A percentile compares a stretch with the other conserved stretches of the same genome.
phyloP scores from a whole-genome alignment of 148 eudicot species.

The Hydrangea macrophylla region DNA sequence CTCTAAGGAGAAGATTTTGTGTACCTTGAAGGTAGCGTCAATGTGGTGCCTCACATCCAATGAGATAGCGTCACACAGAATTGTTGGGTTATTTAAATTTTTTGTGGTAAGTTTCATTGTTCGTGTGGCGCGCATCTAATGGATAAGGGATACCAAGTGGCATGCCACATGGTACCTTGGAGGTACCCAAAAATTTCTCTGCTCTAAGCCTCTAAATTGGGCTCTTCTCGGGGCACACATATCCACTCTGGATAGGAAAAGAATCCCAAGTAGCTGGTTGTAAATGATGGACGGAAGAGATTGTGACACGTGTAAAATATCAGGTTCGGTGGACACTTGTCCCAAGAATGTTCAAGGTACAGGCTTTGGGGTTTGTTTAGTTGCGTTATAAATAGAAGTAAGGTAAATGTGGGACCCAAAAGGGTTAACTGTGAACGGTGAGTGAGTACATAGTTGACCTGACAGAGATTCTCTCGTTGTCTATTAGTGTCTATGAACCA shows the following conservation, averaged over 20 bases:
- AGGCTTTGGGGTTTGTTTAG: background rate
- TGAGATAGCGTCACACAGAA: too few relatives aligned
- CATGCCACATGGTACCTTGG: too few relatives aligned
- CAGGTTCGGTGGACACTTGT: background rate
- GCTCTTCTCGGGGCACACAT: background rate
- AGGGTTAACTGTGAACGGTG: too few relatives aligned
- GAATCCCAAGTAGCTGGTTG: background rate
- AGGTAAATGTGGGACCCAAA: background rate
- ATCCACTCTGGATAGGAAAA: background rate
- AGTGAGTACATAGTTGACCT: background rate
- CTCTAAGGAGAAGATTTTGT: too few relatives aligned
- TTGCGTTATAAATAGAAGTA: background rate
- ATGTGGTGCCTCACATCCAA: too few relatives aligned
- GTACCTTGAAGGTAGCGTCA: too few relatives aligned
- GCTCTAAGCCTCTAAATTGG: too few relatives aligned
- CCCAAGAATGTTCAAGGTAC: constrained; percentile 2
- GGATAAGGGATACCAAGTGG: too few relatives aligned
- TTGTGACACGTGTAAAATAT: background rate
- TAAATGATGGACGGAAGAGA: background rate
- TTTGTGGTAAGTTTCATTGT: too few relatives aligned
- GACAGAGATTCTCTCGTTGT: background rate
- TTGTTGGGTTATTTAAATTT: too few relatives aligned
- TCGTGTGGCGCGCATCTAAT: too few relatives aligned
- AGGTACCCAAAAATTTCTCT: too few relatives aligned
- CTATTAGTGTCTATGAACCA: background rate